These are phyloP conservation scores for Suhomyces wounanorum DNA, from an alignment of 1,139 yeast genomes.

Conservation along the genomic window DNA sequence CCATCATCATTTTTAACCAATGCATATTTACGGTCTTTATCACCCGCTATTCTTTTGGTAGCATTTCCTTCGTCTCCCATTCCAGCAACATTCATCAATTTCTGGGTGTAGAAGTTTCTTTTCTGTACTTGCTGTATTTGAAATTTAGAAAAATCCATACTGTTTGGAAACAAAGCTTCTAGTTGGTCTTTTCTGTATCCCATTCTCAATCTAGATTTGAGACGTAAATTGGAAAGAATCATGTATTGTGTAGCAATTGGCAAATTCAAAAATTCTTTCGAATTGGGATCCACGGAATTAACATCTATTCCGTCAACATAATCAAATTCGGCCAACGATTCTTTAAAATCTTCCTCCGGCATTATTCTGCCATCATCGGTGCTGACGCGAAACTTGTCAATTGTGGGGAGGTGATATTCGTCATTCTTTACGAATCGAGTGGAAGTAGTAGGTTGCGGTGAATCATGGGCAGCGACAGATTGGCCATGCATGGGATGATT, in stretches of 20 bases:
- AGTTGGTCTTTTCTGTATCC: conserved; percentile 89
- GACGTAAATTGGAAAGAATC: conserved; percentile 76
- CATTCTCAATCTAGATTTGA: conserved; percentile 89
- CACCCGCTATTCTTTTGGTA: conserved; percentile 77
- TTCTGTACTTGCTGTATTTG: conserved; percentile 93
- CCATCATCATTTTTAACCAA: conserved; percentile 80
- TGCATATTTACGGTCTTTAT: conserved; percentile 73
- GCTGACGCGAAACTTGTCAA: conserved; percentile 41
- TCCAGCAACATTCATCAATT: conserved; percentile 81
- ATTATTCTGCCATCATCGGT: conserved; percentile 69
- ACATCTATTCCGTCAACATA: conserved; percentile 72
- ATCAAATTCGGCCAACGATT: conserved; percentile 56
- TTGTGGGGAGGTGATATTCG: conserved; percentile 82
- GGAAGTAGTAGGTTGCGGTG: not conserved
- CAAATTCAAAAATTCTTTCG: conserved; percentile 60
- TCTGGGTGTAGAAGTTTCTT: conserved; percentile 86
- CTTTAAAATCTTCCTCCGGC: conserved; percentile 70
- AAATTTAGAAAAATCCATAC: conserved; percentile 88
- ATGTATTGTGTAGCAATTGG: conserved; percentile 89
- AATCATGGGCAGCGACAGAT: not conserved
- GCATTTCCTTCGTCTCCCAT: conserved; percentile 61
- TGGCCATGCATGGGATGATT: conserved; percentile 20
- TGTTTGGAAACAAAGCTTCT: conserved; percentile 74
- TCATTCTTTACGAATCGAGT: conserved; percentile 50
- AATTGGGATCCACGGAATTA: conserved; percentile 68